phyloP scores from a whole-genome alignment of 1,139 yeast genomes.

The Lodderomyces pseudojiufengensis region DNA sequence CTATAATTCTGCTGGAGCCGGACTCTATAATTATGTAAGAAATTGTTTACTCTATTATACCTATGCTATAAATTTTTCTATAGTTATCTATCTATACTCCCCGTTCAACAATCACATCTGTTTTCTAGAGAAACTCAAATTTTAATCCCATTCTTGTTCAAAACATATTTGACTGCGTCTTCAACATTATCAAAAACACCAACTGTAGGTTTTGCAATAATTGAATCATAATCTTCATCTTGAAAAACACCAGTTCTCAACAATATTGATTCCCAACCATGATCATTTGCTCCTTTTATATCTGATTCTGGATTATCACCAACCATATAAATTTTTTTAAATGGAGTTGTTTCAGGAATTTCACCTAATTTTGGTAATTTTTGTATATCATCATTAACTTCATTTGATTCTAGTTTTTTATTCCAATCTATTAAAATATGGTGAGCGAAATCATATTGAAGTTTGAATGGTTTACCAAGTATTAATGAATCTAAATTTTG shows the following conservation, averaged over 20 bases:
- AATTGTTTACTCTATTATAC: too few species aligned
- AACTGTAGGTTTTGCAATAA: slow-evolving; percentile 39
- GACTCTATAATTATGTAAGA: too few species aligned
- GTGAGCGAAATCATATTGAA: slow-evolving; percentile 85
- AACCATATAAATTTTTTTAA: slow-evolving; percentile 74
- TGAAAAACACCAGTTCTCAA: slow-evolving; percentile 85
- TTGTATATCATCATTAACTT: slow-evolving; percentile 17
- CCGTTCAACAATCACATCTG: too few species aligned
- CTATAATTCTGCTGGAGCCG: too few species aligned
- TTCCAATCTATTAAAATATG: slow-evolving; percentile 63
- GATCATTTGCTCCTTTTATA: slow-evolving; percentile 79
- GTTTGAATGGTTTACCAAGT: slow-evolving; percentile 79
- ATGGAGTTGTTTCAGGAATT: slow-evolving; percentile 40
- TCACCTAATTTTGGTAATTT: slow-evolving; percentile 36
- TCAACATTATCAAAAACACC: slow-evolving; percentile 50
- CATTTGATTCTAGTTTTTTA: slow-evolving; percentile 21
- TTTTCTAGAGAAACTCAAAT: too few species aligned
- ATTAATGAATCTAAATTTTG: slow-evolving; percentile 51
- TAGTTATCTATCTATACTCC: too few species aligned
- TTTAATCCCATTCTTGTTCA: slow-evolving; percentile 17
- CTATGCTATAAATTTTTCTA: too few species aligned
- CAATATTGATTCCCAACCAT: slow-evolving; percentile 85
- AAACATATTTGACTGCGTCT: slow-evolving; percentile 38
- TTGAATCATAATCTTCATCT: slow-evolving; percentile 55
- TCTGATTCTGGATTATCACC: slow-evolving; percentile 97